These are phyloP conservation scores for Cercophora scortea DNA, from an alignment of 495 filamentous ascomycete genomes.

Conservation along the genomic window DNA sequence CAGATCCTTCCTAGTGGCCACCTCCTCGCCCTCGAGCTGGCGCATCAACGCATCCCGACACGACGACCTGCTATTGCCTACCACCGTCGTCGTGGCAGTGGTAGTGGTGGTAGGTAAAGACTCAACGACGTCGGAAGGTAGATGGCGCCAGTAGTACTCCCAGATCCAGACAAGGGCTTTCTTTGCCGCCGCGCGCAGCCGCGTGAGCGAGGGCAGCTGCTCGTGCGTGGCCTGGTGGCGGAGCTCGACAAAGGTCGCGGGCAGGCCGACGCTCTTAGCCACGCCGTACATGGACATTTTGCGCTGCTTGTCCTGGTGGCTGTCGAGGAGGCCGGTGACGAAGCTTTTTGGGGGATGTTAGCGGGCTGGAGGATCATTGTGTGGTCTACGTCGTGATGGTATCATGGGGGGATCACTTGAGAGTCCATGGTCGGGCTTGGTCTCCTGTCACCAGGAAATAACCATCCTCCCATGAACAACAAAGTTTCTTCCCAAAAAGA, in stretches of 20 bases:
- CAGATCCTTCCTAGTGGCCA: conserved; percentile 1
- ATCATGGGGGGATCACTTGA: too few species aligned
- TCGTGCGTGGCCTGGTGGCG: conserved; percentile 87
- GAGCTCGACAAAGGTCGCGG: conserved; percentile 80
- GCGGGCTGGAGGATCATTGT: background rate
- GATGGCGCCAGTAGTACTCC: conserved; percentile 70
- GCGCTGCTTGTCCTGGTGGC: conserved; percentile 57
- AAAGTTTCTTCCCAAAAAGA: too few species aligned
- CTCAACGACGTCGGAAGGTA: conserved; percentile 15
- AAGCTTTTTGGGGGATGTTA: conserved; percentile 47
- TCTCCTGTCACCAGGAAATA: too few species aligned
- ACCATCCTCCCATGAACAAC: too few species aligned
- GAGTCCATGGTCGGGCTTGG: too few species aligned
- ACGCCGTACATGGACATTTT: conserved; percentile 78
- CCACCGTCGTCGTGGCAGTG: background rate
- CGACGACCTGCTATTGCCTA: conserved; percentile 6
- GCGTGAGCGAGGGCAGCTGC: conserved; percentile 65
- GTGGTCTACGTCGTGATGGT: too few species aligned
- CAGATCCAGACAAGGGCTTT: conserved; percentile 80
- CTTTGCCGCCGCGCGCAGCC: conserved; percentile 56
- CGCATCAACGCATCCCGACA: conserved; percentile 16
- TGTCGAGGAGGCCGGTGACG: conserved; percentile 81
- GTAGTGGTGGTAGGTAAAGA: background rate
- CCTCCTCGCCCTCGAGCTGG: conserved; percentile 17
- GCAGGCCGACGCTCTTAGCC: conserved; percentile 66